phyloP scores from a whole-genome alignment of 495 filamentous ascomycete genomes.

The Acidomyces sp. region DNA sequence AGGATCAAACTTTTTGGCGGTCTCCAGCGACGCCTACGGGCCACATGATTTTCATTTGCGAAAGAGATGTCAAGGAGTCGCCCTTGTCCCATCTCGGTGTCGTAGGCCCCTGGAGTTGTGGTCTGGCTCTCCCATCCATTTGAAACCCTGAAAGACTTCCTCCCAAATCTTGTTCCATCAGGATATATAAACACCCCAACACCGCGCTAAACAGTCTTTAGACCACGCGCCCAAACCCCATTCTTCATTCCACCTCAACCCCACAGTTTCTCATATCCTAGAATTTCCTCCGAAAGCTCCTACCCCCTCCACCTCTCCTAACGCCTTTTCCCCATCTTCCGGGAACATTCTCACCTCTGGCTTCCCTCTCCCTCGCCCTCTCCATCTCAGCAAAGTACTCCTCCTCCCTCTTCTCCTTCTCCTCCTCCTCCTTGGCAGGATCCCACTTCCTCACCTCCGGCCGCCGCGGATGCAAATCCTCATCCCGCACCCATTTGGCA shows the following conservation, averaged over 20 bases:
- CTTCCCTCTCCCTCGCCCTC: conserved; percentile 15
- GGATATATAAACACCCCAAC: conserved; percentile 1
- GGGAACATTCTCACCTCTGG: conserved; percentile 14
- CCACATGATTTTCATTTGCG: too few relatives aligned
- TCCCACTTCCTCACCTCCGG: conserved; percentile 49
- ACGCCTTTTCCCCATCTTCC: conserved; percentile 15
- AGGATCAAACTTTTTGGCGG: too few relatives aligned
- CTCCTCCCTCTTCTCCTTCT: conserved; percentile 39
- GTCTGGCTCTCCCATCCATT: too few relatives aligned
- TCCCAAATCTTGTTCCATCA: too few relatives aligned
- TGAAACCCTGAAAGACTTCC: too few relatives aligned
- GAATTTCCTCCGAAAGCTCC: conserved; percentile 13
- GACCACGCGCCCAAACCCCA: not conserved
- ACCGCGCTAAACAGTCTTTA: conserved; percentile 1
- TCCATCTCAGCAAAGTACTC: conserved; percentile 38
- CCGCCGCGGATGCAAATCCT: conserved; percentile 40
- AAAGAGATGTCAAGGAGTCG: too few relatives aligned
- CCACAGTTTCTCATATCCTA: not conserved
- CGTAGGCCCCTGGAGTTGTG: too few relatives aligned
- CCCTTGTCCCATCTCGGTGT: too few relatives aligned
- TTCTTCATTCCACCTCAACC: not conserved
- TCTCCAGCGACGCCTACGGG: too few relatives aligned
- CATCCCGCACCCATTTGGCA: conserved; percentile 55
- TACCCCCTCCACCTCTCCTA: conserved; percentile 12
- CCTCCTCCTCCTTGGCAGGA: conserved; percentile 37